Conservation (phyloP, 805 yeast genomes). For the Candida qinlingensis region DNA sequence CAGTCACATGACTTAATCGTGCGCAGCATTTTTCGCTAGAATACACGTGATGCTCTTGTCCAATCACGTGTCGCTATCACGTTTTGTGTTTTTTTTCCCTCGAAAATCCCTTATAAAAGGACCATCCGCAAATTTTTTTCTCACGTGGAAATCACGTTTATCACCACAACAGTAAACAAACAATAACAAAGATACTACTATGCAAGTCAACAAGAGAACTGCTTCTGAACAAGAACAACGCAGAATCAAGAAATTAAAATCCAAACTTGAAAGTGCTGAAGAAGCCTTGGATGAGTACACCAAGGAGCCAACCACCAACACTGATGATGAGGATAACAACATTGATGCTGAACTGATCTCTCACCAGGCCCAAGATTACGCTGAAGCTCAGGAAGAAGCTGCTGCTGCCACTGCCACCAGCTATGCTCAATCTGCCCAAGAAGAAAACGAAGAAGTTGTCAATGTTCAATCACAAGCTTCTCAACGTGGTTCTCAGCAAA, state of each 20-base stretch:
- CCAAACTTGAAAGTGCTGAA: constrained; percentile 1
- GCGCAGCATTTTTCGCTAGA: not conserved
- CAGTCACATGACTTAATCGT: not conserved
- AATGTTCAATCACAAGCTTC: not conserved
- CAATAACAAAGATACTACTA: not conserved
- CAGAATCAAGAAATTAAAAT: constrained; percentile 2
- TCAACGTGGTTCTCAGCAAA: constrained; percentile 12
- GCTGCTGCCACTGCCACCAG: constrained; percentile 11
- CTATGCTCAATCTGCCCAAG: constrained; percentile 1
- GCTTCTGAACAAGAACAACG: not conserved
- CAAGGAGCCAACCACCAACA: constrained; percentile 5
- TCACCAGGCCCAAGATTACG: constrained; percentile 13
- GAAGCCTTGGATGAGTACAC: constrained; percentile 7
- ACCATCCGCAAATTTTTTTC: constrained; percentile 5
- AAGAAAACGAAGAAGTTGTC: not conserved
- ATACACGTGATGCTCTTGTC: not conserved
- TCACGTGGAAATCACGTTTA: constrained; percentile 26
- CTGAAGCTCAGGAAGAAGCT: constrained; percentile 11
- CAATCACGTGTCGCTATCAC: constrained; percentile 1
- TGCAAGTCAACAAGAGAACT: constrained; percentile 17
- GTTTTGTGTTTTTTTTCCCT: not conserved
- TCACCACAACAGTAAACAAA: not conserved
- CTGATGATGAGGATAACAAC: constrained; percentile 11
- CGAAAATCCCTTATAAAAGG: not conserved
- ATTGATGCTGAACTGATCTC: constrained; percentile 21